A percentile compares a stretch with the other conserved stretches of the same genome.
These are phyloP conservation scores for Cryptococcus sp. DNA, from an alignment of 1,284 basidiomycete species.

Conservation along the genomic window DNA sequence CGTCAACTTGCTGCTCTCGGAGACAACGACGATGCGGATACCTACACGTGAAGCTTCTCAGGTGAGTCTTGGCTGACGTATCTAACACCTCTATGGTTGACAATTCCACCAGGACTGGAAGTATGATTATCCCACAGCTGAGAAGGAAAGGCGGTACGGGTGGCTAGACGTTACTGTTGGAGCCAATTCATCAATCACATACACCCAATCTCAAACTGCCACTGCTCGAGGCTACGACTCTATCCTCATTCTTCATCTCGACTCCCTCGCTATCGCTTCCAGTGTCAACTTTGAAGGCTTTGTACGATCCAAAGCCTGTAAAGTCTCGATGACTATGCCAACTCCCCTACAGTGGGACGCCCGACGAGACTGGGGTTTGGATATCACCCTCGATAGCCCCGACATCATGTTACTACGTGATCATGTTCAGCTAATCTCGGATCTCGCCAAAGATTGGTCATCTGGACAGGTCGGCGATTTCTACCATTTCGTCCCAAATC, in stretches of 20 bases:
- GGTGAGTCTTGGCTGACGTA: conserved; percentile 13
- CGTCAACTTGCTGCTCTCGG: conserved; percentile 71
- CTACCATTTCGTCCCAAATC: conserved; percentile 73
- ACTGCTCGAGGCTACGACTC: conserved; percentile 69
- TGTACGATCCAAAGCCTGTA: conserved; percentile 66
- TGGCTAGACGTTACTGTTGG: conserved; percentile 71
- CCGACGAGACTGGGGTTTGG: conserved; percentile 70
- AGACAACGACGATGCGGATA: conserved; percentile 68
- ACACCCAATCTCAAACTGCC: conserved; percentile 74
- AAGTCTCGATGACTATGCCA: conserved; percentile 50
- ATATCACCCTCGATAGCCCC: conserved; percentile 64
- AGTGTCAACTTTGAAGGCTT: conserved; percentile 81
- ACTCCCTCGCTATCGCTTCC: conserved; percentile 68
- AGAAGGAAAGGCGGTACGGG: conserved; percentile 54
- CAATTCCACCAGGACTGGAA: conserved; percentile 24
- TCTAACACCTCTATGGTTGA: conserved; percentile 1
- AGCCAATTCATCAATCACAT: conserved; percentile 74
- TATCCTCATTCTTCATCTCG: conserved; percentile 72
- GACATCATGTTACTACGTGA: conserved; percentile 75
- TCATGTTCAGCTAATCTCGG: conserved; percentile 85
- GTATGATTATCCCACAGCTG: conserved; percentile 31
- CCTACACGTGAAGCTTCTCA: conserved; percentile 71
- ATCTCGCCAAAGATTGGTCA: conserved; percentile 83
- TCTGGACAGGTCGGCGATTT: conserved; percentile 68
- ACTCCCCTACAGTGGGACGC: conserved; percentile 51